phyloP scores from a whole-genome alignment of 2,329 filamentous ascomycete species.

The Dothideomycetes sp. region DNA sequence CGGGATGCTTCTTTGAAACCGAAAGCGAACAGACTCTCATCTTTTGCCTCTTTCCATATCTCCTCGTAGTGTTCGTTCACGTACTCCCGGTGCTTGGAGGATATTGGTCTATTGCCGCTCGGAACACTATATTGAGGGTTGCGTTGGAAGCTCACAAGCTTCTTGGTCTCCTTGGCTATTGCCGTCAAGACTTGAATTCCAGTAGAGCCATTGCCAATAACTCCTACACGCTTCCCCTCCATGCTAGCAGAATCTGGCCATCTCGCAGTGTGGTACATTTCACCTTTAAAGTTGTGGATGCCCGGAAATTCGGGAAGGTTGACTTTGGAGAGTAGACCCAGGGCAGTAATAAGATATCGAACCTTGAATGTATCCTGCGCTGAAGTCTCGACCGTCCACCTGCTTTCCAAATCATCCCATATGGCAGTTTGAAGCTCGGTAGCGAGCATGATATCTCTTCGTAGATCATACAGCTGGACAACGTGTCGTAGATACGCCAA shows the following conservation, averaged over 20 bases:
- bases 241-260: slow-evolving; percentile 42
- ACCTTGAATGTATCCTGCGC: slow-evolving; percentile 40
- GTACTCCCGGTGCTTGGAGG: no score
- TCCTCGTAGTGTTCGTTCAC: no score
- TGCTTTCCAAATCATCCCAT: slow-evolving; percentile 36
- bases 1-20: slow-evolving; percentile 43
- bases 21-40: no score
- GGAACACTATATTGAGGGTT: slow-evolving; percentile 56
- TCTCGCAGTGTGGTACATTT: slow-evolving; percentile 43
- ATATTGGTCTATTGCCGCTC: no score
- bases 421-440: slow-evolving; percentile 42
- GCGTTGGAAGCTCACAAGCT: slow-evolving; percentile 52
- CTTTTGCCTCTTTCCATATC: no score
- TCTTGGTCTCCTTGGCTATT: slow-evolving; percentile 42
- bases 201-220: slow-evolving; percentile 55
- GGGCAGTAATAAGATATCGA: slow-evolving; percentile 42
- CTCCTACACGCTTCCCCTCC: slow-evolving; percentile 49
- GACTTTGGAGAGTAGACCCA: slow-evolving; percentile 49
- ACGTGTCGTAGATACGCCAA: slow-evolving; percentile 50
- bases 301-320: slow-evolving; percentile 51
- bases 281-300: slow-evolving; percentile 49
- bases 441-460: slow-evolving; percentile 47
- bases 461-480: slow-evolving; percentile 44
- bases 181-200: slow-evolving; percentile 56
- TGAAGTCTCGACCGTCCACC: slow-evolving; percentile 41